These are phyloP conservation scores for Fusarium sp. DNA, from an alignment of 2,329 filamentous ascomycete genomes.

Conservation along the genomic window DNA sequence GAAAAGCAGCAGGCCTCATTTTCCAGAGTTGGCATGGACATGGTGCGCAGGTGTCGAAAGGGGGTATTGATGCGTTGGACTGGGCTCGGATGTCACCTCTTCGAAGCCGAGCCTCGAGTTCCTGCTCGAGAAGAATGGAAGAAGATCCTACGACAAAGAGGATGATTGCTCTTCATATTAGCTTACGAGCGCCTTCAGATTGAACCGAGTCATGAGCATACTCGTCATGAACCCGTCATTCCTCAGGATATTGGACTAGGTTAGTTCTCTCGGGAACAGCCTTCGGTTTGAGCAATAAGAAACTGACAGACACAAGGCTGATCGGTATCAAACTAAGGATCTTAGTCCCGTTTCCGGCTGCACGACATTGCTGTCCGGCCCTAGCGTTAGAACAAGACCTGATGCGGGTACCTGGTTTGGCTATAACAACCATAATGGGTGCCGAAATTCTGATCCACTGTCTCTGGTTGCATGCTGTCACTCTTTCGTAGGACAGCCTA, in stretches of 20 bases:
- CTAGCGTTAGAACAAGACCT: conserved; percentile 14
- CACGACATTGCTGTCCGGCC: conserved; percentile 34
- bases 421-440: background rate
- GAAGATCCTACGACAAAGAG: background rate
- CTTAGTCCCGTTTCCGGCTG: conserved; percentile 26
- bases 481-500: background rate
- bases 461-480: background rate
- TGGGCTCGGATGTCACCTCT: conserved; percentile 8
- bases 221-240: conserved; percentile 2
- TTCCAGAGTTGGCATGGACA: conserved; percentile 10
- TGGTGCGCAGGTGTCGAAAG: conserved; percentile 14
- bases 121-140: too few species aligned
- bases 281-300: background rate
- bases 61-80: conserved; percentile 14
- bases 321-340: conserved; percentile 19
- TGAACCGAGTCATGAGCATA: background rate
- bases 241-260: background rate
- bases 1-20: conserved; percentile 19
- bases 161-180: background rate
- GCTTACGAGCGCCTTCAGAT: background rate
- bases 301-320: conserved; percentile 18
- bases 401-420: conserved; percentile 23
- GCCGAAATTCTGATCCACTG: conserved; percentile 5
- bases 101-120: background rate
- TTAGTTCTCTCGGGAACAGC: background rate